A percentile compares a stretch with the other conserved stretches of the same genome.
phyloP scores from a whole-genome alignment of 768 basidiomycete genomes.

The Tephrocybe sp. region DNA sequence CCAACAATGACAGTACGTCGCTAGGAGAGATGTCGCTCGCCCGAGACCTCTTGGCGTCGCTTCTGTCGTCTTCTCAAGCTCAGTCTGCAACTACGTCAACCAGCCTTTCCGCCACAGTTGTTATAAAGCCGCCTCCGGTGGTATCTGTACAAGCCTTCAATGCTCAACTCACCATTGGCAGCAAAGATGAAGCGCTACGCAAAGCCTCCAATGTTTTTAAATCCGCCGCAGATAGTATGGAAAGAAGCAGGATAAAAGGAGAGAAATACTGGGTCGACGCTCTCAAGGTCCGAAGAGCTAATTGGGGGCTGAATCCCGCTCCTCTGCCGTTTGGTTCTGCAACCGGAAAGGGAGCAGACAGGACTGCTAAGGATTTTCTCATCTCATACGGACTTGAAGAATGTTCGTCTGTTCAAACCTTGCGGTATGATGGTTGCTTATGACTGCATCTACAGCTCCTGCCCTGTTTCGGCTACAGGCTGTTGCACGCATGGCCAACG shows the following conservation, averaged over 20 bases:
- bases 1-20: constrained; percentile 51
- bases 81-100: constrained; percentile 16
- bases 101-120: constrained; percentile 59
- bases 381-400: constrained; percentile 82
- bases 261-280: constrained; percentile 86
- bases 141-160: constrained; percentile 71
- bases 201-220: constrained; percentile 75
- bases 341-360: constrained; percentile 76
- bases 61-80: constrained; percentile 42
- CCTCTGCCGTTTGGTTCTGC: constrained; percentile 72
- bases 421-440: not conserved
- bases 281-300: constrained; percentile 69
- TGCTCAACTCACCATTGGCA: constrained; percentile 69
- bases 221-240: constrained; percentile 67
- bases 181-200: constrained; percentile 78
- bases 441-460: constrained; percentile 47
- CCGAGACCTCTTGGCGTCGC: constrained; percentile 62
- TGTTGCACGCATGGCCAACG: constrained; percentile 63
- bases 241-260: constrained; percentile 55
- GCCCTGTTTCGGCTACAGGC: constrained; percentile 64
- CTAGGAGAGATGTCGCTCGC: constrained; percentile 81
- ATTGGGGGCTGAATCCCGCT: constrained; percentile 81
- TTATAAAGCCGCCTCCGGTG: constrained; percentile 67
- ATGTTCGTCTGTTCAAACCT: constrained; percentile 49
- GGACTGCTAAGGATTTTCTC: constrained; percentile 78